These are phyloP conservation scores for Penicillium glabrum DNA, from an alignment of 2,329 filamentous ascomycete species.

Conservation along the genomic window DNA sequence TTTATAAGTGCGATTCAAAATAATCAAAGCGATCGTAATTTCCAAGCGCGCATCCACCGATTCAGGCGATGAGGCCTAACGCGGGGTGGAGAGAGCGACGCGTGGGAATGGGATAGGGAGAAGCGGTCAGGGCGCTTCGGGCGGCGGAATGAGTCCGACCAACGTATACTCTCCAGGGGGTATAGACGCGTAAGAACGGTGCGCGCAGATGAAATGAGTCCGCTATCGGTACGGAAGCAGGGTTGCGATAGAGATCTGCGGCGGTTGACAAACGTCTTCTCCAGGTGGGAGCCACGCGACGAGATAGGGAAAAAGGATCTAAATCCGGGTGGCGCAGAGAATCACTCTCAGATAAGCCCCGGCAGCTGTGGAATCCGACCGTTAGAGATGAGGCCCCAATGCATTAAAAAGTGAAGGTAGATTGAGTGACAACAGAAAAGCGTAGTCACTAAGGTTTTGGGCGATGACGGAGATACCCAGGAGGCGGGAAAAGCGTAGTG, in stretches of 20 bases:
- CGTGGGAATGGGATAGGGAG: constrained; percentile 11
- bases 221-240: constrained; percentile 3
- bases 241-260: constrained; percentile 13
- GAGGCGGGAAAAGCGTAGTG: constrained; percentile 23
- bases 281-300: constrained; percentile 20
- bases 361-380: constrained; percentile 1
- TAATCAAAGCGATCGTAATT: constrained; percentile 23
- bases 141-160: neutral
- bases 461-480: constrained; percentile 24
- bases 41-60: constrained; percentile 35
- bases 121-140: constrained; percentile 16
- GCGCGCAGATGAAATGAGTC: constrained; percentile 2
- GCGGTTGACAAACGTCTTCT: constrained; percentile 8
- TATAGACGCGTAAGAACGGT: constrained; percentile 3
- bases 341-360: constrained; percentile 5
- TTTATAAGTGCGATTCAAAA: neutral
- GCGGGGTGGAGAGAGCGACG: constrained; percentile 24
- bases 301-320: constrained; percentile 13
- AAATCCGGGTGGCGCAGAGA: constrained; percentile 13
- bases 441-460: constrained; percentile 12
- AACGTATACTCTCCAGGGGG: neutral
- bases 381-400: constrained; percentile 6
- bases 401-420: neutral
- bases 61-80: constrained; percentile 27
- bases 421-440: constrained; percentile 6